Evolutionary conservation across 2,329 filamentous ascomycete genomes (phyloP), one percentile per base, ranked within the genome.

Genomic region (Calonectria ilicicola): DNA sequence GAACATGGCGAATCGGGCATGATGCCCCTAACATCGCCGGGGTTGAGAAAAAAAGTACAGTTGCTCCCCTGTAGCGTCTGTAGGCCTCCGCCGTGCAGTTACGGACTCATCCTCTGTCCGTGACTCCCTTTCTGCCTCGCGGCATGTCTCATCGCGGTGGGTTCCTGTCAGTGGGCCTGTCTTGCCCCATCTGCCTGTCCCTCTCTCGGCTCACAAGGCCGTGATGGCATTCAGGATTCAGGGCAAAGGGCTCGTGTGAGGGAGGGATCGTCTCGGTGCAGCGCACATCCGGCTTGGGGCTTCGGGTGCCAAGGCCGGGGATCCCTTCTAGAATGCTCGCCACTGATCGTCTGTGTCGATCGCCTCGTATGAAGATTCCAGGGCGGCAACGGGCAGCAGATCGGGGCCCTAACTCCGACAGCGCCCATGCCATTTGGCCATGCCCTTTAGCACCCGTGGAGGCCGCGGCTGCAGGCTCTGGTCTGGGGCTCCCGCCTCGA

Each of bases 381-480:
- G 27, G 58, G 58, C 58, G 58, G 38, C 26, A 23, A 66, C 44
- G 32, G 32, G 46, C 17, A 49, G 51, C 53, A 68, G 72, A 46
- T 62, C 47, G 49, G 62, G 51, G 46, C 32, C 51, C 46, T 65
- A 47, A 60, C 17, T 40, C 49, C 53, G 65, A 44, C 70, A 51
- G 73, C 70, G n/a, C 72, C 72, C 72, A 67, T 63, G 58, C 38
- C 58, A 40, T 23, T n/a, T n/a, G n/a, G n/a, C n/a, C n/a, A n/a
- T n/a, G n/a, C n/a, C n/a, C n/a, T n/a, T n/a, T 40, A 46, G 49
- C 49, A 32, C 26, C 27, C 49, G 5, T 27, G 29, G 27, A 14
- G 62, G n/a, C 32, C 32, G 32, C 32, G 8, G 7, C 32, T 35
- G 8, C 12, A 10, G 32, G 32, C 8, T 14, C 10, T 38, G 23